Evolutionary conservation across 2,329 filamentous ascomycete species (phyloP).

Genomic region (Aureobasidium subglaciale): DNA sequence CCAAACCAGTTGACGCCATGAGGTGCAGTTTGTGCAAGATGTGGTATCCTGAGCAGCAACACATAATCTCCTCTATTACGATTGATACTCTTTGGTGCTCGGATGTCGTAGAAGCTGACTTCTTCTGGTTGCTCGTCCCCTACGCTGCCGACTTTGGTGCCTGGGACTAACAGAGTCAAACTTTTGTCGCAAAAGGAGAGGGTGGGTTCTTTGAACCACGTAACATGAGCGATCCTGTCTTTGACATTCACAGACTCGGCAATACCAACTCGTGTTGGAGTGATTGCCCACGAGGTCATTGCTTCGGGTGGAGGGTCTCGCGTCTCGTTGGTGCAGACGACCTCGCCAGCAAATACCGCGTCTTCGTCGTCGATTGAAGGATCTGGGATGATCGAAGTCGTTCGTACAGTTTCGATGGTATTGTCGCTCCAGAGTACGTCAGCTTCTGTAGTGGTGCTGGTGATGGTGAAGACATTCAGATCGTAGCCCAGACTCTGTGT

Average conservation of each 20-base stretch:
- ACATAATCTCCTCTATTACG: constrained; percentile 48
- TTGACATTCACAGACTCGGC: constrained; percentile 49
- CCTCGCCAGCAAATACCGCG: constrained; percentile 50
- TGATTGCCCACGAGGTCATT: constrained; percentile 25
- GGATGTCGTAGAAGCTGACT: constrained; percentile 53
- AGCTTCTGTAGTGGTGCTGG: constrained; percentile 42
- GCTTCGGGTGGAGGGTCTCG: neutral
- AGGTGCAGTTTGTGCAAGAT: neutral
- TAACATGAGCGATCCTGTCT: constrained; percentile 50
- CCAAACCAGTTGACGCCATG: constrained; percentile 45
- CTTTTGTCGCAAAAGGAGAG: constrained; percentile 18
- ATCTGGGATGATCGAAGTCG: constrained; percentile 43
- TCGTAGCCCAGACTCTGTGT: constrained; percentile 49
- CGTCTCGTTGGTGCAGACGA: constrained; percentile 43
- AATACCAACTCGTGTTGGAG: constrained; percentile 47
- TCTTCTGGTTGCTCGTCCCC: constrained; percentile 39
- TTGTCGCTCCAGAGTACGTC: constrained; percentile 55
- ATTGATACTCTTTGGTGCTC: constrained; percentile 42
- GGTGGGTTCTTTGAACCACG: constrained; percentile 38
- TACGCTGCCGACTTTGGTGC: constrained; percentile 38
- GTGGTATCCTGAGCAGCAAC: constrained; percentile 32
- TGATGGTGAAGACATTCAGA: constrained; percentile 50
- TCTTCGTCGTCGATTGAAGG: constrained; percentile 48
- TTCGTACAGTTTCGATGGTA: constrained; percentile 40
- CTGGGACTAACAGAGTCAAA: constrained; percentile 32